Percentiles rank a stretch among this genome's conserved stretches.
Evolutionary conservation across 2,329 filamentous ascomycete species (phyloP).

Genomic region (Colletotrichum aenigma): DNA sequence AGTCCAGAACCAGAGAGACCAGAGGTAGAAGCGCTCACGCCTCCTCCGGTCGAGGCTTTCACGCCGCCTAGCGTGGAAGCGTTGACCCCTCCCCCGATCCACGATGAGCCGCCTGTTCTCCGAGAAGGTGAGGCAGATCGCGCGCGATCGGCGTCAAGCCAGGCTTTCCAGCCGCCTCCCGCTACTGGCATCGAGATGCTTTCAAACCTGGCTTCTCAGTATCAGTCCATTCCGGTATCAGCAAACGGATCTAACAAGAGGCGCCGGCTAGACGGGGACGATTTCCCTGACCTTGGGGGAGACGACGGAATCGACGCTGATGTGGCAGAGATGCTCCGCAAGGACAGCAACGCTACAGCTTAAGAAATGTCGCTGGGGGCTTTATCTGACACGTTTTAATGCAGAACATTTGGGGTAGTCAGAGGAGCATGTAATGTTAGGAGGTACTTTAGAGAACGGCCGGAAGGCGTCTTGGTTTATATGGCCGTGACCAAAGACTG

Average conservation of each 20-base stretch:
- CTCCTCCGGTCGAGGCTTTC: constrained; percentile 64
- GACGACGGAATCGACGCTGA: constrained; percentile 63
- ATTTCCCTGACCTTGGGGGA: constrained; percentile 58
- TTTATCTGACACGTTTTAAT: neutral
- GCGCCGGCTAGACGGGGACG: constrained; percentile 54
- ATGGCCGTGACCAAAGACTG: neutral
- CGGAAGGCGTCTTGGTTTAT: neutral
- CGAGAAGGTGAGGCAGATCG: constrained; percentile 21
- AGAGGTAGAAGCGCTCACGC: constrained; percentile 85
- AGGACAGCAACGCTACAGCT: constrained; percentile 36
- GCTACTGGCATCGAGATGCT: constrained; percentile 44
- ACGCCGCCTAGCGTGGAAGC: constrained; percentile 28
- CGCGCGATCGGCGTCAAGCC: constrained; percentile 17
- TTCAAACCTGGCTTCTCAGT: constrained; percentile 44
- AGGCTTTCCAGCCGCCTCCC: constrained; percentile 23
- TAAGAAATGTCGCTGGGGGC: neutral
- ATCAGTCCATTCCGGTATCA: constrained; percentile 53
- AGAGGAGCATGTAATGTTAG: neutral
- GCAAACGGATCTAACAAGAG: constrained; percentile 62
- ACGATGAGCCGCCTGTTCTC: constrained; percentile 25
- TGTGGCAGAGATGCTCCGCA: constrained; percentile 58
- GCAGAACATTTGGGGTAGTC: neutral
- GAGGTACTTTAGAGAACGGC: neutral
- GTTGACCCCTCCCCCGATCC: constrained; percentile 24
- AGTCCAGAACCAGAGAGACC: constrained; percentile 67